Conservation (phyloP, 352 stramenopile species). For the Globisporangium parvum region DNA sequence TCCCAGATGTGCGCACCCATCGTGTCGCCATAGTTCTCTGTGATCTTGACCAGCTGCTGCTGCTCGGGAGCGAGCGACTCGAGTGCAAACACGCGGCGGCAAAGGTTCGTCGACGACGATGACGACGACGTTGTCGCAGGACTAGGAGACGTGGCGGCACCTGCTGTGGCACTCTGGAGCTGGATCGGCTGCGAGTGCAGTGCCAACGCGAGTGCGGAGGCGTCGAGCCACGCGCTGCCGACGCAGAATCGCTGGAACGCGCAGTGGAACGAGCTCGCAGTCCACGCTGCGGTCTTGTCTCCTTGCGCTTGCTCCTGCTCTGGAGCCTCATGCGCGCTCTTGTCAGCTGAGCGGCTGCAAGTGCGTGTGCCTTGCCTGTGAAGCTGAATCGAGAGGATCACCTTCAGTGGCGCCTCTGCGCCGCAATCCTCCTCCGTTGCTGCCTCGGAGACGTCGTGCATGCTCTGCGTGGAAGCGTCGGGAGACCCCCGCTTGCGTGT, state of each 20-base stretch:
- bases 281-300: too few relatives aligned
- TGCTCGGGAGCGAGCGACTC: too few relatives aligned
- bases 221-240: slow-evolving; percentile 23
- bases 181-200: slow-evolving; percentile 23
- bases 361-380: too few relatives aligned
- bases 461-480: background rate
- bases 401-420: background rate
- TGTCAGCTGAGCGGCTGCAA: too few relatives aligned
- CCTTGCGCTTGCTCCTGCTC: background rate
- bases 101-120: background rate
- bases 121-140: background rate
- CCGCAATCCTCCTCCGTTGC: background rate
- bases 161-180: slow-evolving; percentile 1
- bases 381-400: background rate
- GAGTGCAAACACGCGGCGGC: slow-evolving; percentile 8
- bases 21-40: slow-evolving; percentile 56
- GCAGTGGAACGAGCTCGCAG: slow-evolving; percentile 2
- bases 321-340: background rate
- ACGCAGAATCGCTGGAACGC: slow-evolving; percentile 32
- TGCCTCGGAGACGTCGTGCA: background rate
- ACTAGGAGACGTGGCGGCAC: background rate
- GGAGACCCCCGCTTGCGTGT: background rate
- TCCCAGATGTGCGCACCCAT: slow-evolving; percentile 73
- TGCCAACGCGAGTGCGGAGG: slow-evolving; percentile 29
- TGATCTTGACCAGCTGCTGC: slow-evolving; percentile 15